Conservation (phyloP, 1,139 yeast species). For the Suhomyces anneliseae region DNA sequence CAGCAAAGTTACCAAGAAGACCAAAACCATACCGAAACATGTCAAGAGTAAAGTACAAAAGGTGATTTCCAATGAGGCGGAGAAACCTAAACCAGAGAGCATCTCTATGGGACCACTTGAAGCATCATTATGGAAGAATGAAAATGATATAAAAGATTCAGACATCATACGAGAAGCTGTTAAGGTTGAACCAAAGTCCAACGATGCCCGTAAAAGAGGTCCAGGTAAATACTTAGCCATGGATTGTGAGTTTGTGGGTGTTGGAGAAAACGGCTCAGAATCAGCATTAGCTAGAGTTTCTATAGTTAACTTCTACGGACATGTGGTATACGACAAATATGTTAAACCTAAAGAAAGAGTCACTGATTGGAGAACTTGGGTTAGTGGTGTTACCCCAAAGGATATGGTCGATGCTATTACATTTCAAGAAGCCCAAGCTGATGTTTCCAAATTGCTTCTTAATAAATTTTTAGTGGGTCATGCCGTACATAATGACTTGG, state of each 20-base stretch:
- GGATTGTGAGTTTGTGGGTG: slow-evolving; percentile 95
- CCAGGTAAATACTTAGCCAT: slow-evolving; percentile 77
- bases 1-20: not conserved
- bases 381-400: slow-evolving; percentile 77
- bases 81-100: slow-evolving; percentile 1
- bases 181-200: not conserved
- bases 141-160: slow-evolving; percentile 21
- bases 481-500: slow-evolving; percentile 77
- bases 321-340: slow-evolving; percentile 65
- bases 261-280: slow-evolving; percentile 67
- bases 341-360: slow-evolving; percentile 76
- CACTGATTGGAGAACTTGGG: slow-evolving; percentile 92
- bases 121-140: slow-evolving; percentile 32
- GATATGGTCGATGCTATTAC: slow-evolving; percentile 67
- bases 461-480: slow-evolving; percentile 76
- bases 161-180: slow-evolving; percentile 15
- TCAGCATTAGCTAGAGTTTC: slow-evolving; percentile 87
- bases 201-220: slow-evolving; percentile 24
- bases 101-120: slow-evolving; percentile 20
- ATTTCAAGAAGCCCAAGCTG: slow-evolving; percentile 64
- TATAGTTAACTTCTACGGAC: slow-evolving; percentile 79
- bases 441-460: slow-evolving; percentile 50
- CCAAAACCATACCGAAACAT: slow-evolving; percentile 4
- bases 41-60: slow-evolving; percentile 1
- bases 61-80: not conserved